phyloP scores from a whole-genome alignment of 306 rosid species.

The Fragaria ananassa region DNA sequence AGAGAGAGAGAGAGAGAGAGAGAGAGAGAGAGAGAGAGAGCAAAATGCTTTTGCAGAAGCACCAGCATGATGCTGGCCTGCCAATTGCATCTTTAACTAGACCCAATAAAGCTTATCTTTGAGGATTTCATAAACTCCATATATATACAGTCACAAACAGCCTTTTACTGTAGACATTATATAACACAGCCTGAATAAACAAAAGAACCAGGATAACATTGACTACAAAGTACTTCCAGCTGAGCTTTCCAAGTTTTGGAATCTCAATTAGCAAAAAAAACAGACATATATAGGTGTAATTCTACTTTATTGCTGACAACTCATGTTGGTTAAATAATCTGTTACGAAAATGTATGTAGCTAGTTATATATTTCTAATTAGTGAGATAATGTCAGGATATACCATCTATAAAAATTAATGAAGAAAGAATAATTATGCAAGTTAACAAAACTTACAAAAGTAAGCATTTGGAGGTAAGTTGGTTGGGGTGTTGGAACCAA shows the following conservation, averaged over 20 bases:
- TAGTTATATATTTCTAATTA: neutral
- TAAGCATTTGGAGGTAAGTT: slow-evolving; percentile 9
- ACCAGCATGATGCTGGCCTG: slow-evolving; percentile 32
- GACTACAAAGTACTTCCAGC: slow-evolving; percentile 1
- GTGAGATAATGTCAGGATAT: neutral
- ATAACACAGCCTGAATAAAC: slow-evolving; percentile 1
- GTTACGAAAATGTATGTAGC: neutral
- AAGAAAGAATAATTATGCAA: neutral
- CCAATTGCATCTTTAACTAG: slow-evolving; percentile 67
- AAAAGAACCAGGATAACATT: neutral
- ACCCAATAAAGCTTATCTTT: slow-evolving; percentile 71
- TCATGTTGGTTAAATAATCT: neutral
- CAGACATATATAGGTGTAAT: neutral
- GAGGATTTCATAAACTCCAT: slow-evolving; percentile 46
- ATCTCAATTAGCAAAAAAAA: neutral
- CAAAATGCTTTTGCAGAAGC: slow-evolving; percentile 39
- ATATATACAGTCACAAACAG: slow-evolving; percentile 77
- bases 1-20: slow-evolving; percentile 30
- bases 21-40: slow-evolving; percentile 18
- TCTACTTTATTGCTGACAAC: neutral
- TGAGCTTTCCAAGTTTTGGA: neutral
- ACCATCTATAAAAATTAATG: neutral
- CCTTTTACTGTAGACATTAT: slow-evolving; percentile 57
- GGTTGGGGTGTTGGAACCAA: slow-evolving; percentile 13
- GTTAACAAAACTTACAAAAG: neutral